Base-by-base conservation (phyloP, 1,284 basidiomycete genomes). In the Ustilago sp. region DNA sequence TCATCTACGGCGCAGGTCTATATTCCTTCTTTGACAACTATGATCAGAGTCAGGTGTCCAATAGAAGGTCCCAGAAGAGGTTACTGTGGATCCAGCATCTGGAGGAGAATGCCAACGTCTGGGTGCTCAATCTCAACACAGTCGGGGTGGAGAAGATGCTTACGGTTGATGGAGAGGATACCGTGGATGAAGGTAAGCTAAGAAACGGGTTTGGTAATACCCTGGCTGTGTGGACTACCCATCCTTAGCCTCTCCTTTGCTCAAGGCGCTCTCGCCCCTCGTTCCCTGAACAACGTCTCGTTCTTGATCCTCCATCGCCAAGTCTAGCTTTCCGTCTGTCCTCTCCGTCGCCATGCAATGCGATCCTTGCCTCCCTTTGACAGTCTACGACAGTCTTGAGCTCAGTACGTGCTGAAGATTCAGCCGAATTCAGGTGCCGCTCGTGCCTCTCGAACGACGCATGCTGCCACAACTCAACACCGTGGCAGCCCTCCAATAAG, bases 11-110 rank as follows among this genome's bases (percentile, higher is more conserved):
- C 12, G 69, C 79, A 1, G 82, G 79, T 4, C 66, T 82, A 12
- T 83, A 82, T 41, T 77, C 73, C 3, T 83, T 82, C 67, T 83
- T 83, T 34, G 68, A 81, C 60, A 72, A 76, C 45, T 83, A 83
- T 45, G 61, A 63, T 17, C 77, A 80, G 56, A 61, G 54, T 17
- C 56, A 71, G 9, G 65, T 81, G 15, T 53, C 74, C 0, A 62
- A 53, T 1, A 62, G 80, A 38, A 55, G 65, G 3, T 83, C 80
- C 41, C 82, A 83, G 38, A 72, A 74, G 45, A 71, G 68, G 51
- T 63, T 81, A 17, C 67, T 80, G 35, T 66, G 64, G 56, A 47
- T 83, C 8, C 69, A 83, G 19, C 60, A 69, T 35, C 19, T 63
- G 41, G 4, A 35, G 17, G 19, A 32, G 11, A 48, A 72, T 34